Percentiles rank a stretch among this genome's conserved stretches.
These are phyloP conservation scores for Boletus fagicola DNA, from an alignment of 768 basidiomycete genomes.

Conservation along the genomic window DNA sequence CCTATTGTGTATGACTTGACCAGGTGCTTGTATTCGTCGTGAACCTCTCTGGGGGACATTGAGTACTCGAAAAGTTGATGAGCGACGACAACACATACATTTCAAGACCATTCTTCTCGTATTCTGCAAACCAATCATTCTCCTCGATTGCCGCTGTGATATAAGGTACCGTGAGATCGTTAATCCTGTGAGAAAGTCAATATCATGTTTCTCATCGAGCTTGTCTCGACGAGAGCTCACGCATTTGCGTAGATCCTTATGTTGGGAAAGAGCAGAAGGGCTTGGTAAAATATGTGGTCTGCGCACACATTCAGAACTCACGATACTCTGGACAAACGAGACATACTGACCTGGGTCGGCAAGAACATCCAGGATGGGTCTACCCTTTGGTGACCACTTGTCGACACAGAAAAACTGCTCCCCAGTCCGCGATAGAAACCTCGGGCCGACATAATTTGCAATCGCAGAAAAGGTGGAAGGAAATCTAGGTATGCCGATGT, in stretches of 20 bases:
- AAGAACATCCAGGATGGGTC: constrained; percentile 72
- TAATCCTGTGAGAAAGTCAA: constrained; percentile 43
- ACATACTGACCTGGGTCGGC: constrained; percentile 63
- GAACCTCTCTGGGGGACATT: constrained; percentile 44
- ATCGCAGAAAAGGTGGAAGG: constrained; percentile 57
- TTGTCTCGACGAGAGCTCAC: constrained; percentile 39
- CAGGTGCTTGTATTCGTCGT: constrained; percentile 55
- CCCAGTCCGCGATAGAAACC: constrained; percentile 74
- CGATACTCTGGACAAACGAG: neutral
- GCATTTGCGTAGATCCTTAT: constrained; percentile 81
- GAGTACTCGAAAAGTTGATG: constrained; percentile 2
- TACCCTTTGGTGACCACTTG: constrained; percentile 65
- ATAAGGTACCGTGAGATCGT: constrained; percentile 82
- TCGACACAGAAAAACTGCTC: constrained; percentile 75
- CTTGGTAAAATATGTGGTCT: constrained; percentile 78
- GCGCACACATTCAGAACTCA: neutral
- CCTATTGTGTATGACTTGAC: constrained; percentile 53
- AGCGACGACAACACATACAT: constrained; percentile 46
- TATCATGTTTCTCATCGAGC: neutral
- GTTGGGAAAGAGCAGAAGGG: constrained; percentile 61
- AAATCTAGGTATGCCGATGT: constrained; percentile 70
- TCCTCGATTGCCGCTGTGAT: constrained; percentile 71
- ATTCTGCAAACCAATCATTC: constrained; percentile 61
- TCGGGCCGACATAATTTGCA: constrained; percentile 57
- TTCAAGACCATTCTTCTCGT: constrained; percentile 55